Evolutionary conservation across 306 rosid genomes (phyloP).

Genomic region (Fagus sylvatica): DNA sequence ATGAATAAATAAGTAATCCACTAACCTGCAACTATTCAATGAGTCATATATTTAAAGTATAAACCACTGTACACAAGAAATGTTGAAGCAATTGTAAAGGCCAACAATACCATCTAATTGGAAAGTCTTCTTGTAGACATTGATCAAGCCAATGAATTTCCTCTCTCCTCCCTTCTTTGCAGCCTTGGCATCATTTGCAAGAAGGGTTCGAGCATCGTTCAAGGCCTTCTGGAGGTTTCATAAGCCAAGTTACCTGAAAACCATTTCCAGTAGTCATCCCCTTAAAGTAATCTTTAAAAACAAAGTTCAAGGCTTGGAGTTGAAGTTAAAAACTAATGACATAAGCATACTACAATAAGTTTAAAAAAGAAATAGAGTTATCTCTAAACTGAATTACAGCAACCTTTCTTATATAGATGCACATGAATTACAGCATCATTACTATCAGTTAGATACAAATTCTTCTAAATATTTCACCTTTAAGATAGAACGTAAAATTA

Average conservation of each 20-base stretch:
- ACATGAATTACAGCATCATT: too few species aligned
- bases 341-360: neutral
- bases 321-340: neutral
- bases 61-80: slow-evolving; percentile 75
- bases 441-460: too few species aligned
- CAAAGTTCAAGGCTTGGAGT: slow-evolving; percentile 75
- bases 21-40: slow-evolving; percentile 59
- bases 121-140: slow-evolving; percentile 74
- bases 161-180: slow-evolving; percentile 69
- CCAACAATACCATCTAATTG: too few species aligned
- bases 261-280: slow-evolving; percentile 83
- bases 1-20: neutral
- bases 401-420: too few species aligned
- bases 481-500: too few species aligned
- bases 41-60: slow-evolving; percentile 82
- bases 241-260: slow-evolving; percentile 70
- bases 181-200: too few species aligned
- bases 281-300: slow-evolving; percentile 80
- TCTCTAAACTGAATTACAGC: neutral
- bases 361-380: too few species aligned
- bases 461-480: too few species aligned
- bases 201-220: too few species aligned
- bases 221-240: slow-evolving; percentile 71
- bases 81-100: too few species aligned
- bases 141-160: slow-evolving; percentile 73